Conservation (phyloP, 768 basidiomycete genomes). For the Chalciporus piperatus region DNA sequence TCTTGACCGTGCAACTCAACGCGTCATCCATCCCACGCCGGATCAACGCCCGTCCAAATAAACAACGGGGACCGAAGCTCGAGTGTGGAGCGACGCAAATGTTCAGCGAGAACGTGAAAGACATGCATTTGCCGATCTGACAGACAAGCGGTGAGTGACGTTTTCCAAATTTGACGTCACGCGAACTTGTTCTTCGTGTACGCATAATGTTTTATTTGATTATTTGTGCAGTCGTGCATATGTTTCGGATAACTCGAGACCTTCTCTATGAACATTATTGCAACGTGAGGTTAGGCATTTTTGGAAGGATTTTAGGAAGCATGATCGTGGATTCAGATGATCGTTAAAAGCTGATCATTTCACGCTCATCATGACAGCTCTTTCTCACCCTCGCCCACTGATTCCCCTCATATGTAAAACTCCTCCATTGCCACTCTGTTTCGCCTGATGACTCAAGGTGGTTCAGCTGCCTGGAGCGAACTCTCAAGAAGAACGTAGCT, state of each 20-base stretch:
- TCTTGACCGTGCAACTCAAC: constrained; percentile 52
- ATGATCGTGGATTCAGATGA: not conserved
- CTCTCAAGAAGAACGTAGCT: not conserved
- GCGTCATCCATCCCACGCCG: constrained; percentile 48
- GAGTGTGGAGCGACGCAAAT: constrained; percentile 51
- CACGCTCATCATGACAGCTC: not conserved
- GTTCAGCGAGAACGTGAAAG: constrained; percentile 56
- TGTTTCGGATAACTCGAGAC: not conserved
- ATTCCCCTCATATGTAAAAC: no score
- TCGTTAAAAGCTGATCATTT: constrained; percentile 7
- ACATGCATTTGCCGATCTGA: constrained; percentile 61
- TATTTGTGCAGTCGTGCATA: not conserved
- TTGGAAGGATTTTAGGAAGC: not conserved
- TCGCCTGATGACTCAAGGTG: no score
- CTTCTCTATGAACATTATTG: constrained; percentile 11
- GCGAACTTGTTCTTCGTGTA: constrained; percentile 57
- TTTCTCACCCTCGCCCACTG: constrained; percentile 8
- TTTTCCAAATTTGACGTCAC: constrained; percentile 2
- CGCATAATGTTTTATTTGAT: constrained; percentile 28
- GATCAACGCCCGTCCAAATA: constrained; percentile 55
- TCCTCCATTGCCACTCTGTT: no score
- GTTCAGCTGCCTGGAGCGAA: no score
- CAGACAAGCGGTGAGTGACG: constrained; percentile 55
- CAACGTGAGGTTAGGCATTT: constrained; percentile 1
- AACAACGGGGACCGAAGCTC: constrained; percentile 40